Evolutionary conservation across 2,329 filamentous ascomycete species (phyloP), one percentile per base, ranked within the genome.

Genomic region (Xylariales sp.): DNA sequence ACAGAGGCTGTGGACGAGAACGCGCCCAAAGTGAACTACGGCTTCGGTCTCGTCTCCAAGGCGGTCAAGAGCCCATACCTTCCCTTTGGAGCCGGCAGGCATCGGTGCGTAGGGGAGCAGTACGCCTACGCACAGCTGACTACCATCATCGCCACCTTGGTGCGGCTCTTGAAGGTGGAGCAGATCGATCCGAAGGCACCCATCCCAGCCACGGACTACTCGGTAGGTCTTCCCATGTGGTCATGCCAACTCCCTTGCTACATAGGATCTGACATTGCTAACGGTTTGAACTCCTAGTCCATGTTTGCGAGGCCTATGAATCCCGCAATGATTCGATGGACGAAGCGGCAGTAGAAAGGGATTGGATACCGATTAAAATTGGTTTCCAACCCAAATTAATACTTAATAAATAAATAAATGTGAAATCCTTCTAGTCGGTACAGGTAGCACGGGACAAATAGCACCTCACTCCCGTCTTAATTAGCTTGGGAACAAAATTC

Each of bases 91-190:
- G 91, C 90, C 20, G 91, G 91, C 29, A 76, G 91, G 50, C 91
- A 97, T 66, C 76, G 91, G 48, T 97, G 91, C 66, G 96, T 97
- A 56, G 91, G 91, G 48, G 91, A 97, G 72, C 88, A 95, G 57
- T 97, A 96, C 61, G 91, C 91, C 50, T 95, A 94, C 59, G 74
- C 94, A 41, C 91, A 97, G 67, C 72, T 97, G 45, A 84, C 90
- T 58, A 89, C 88, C 30, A 94, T 97, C 49, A 70, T 83, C 11
- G 88, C 83, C 35, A 81, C 80, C 41, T 67, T 90, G 48, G 85
- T 95, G 28, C 76, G 88, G 34, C 60, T 80, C 37, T 87, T 95
- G 69, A 91, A 88, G 68, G 78, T 95, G 60, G 72, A 74, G 55
- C 93, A 88, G 51, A 61, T 80, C 3, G 80, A 85, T 51, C 84